Percentiles rank a stretch among this genome's conserved stretches.
Conservation (phyloP, 352 stramenopile species). For the Globisporangium viniferum region DNA sequence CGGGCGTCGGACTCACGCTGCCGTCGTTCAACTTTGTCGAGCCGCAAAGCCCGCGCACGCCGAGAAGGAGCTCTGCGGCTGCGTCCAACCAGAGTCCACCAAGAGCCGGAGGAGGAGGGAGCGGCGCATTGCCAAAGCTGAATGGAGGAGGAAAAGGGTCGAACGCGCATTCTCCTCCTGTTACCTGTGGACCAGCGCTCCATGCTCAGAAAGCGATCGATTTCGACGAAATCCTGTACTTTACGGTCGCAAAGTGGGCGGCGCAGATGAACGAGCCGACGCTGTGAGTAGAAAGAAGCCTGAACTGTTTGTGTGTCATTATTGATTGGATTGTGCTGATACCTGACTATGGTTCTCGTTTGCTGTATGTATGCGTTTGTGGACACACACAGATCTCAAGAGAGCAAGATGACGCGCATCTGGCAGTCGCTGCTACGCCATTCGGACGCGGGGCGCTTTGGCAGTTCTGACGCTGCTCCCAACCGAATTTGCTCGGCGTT, state of each 20-base stretch:
- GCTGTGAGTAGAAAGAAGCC: constrained; percentile 10
- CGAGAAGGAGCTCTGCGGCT: background rate
- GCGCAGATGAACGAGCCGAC: constrained; percentile 20
- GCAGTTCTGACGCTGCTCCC: constrained; percentile 21
- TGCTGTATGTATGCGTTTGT: background rate
- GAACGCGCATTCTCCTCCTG: background rate
- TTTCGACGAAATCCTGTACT: constrained; percentile 23
- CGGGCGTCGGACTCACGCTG: constrained; percentile 31
- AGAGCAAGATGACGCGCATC: constrained; percentile 48
- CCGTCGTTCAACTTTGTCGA: constrained; percentile 74
- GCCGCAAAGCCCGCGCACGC: constrained; percentile 14
- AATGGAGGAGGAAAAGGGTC: background rate
- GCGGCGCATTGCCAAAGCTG: constrained; percentile 1
- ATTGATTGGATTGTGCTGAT: background rate
- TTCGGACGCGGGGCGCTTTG: constrained; percentile 53
- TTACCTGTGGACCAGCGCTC: background rate
- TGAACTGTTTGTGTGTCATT: background rate
- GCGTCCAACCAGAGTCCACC: constrained; percentile 2
- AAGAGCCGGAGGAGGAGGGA: background rate
- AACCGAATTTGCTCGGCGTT: constrained; percentile 62
- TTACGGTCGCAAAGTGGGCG: constrained; percentile 14
- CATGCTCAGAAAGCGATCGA: constrained; percentile 4
- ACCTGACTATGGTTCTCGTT: background rate
- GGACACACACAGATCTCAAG: constrained; percentile 20
- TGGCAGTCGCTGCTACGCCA: constrained; percentile 62